Conservation (phyloP, 768 basidiomycete genomes). For the Tephrocybe sp. region DNA sequence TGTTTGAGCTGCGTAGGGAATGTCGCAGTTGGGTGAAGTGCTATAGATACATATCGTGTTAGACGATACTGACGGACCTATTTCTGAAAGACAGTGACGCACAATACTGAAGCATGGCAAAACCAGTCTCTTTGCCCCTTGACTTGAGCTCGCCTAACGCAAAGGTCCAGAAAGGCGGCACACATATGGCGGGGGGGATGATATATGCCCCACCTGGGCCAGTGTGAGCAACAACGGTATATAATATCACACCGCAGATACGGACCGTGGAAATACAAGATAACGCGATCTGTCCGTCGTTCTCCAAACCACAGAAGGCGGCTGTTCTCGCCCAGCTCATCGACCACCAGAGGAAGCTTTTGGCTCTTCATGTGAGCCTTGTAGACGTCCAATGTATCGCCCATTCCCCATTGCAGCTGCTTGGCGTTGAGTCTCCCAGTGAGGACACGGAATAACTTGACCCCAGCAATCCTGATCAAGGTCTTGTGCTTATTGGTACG, state of each 20-base stretch:
- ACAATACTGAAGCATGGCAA: conserved; percentile 27
- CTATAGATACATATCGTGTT: too few species aligned
- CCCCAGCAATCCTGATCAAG: conserved; percentile 20
- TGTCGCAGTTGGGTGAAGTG: conserved; percentile 25
- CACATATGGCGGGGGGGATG: conserved; percentile 20
- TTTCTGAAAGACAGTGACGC: not conserved
- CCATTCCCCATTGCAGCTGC: conserved; percentile 25
- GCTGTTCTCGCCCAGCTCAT: conserved; percentile 27
- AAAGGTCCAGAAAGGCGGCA: conserved; percentile 25
- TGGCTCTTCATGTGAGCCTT: conserved; percentile 21
- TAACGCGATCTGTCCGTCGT: conserved; percentile 29
- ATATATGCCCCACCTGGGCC: conserved; percentile 27
- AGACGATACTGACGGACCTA: too few species aligned
- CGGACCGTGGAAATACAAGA: conserved; percentile 33
- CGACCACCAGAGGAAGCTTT: conserved; percentile 20
- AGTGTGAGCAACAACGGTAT: not conserved
- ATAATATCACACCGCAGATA: not conserved
- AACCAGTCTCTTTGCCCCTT: conserved; percentile 17
- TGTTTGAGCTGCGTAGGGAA: conserved; percentile 31
- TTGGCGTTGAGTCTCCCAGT: conserved; percentile 13
- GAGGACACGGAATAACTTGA: conserved; percentile 18
- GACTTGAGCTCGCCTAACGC: conserved; percentile 14
- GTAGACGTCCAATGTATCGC: conserved; percentile 23
- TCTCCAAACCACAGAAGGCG: conserved; percentile 33
- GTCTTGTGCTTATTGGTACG: conserved; percentile 23